phyloP scores from a whole-genome alignment of 192 early-diverging fungal genomes.

The Entomortierella chlamydospora region DNA sequence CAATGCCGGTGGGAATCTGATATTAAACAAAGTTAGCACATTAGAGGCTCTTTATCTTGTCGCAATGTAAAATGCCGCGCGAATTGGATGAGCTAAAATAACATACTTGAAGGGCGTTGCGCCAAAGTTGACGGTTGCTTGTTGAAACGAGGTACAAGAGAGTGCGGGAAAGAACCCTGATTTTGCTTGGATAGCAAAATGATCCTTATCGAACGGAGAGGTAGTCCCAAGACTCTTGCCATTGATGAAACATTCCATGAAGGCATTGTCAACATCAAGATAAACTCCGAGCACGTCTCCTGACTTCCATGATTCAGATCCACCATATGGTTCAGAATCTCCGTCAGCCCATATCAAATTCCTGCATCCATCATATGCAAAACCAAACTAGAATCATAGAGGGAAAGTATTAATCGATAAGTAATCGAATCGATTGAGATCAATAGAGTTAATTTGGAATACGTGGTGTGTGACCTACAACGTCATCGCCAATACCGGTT shows the following conservation, averaged over 20 bases:
- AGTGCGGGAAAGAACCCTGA: constrained; percentile 75
- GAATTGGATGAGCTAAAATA: too few relatives aligned
- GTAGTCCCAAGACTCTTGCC: constrained; percentile 75
- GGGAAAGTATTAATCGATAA: constrained; percentile 2
- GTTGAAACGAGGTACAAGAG: constrained; percentile 79
- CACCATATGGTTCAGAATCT: constrained; percentile 60
- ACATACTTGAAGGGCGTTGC: constrained; percentile 54
- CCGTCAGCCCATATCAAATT: constrained; percentile 74
- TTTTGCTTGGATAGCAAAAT: constrained; percentile 49
- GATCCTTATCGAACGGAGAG: constrained; percentile 36
- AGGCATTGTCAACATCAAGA: constrained; percentile 73
- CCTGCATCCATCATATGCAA: constrained; percentile 82
- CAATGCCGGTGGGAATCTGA: constrained; percentile 53
- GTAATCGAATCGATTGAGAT: background rate
- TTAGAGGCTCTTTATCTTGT: too few relatives aligned
- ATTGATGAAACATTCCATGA: constrained; percentile 74
- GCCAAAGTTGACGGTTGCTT: constrained; percentile 78
- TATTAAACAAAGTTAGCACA: background rate
- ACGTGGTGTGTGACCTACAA: constrained; percentile 40
- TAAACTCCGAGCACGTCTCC: constrained; percentile 64
- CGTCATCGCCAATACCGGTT: constrained; percentile 76
- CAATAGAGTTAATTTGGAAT: background rate
- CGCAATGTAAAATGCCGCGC: too few relatives aligned
- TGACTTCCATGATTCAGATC: constrained; percentile 63
- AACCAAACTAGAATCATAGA: constrained; percentile 68